These are phyloP conservation scores for Kurtzmaniella cleridarum DNA, from an alignment of 805 yeast species.

Conservation along the genomic window DNA sequence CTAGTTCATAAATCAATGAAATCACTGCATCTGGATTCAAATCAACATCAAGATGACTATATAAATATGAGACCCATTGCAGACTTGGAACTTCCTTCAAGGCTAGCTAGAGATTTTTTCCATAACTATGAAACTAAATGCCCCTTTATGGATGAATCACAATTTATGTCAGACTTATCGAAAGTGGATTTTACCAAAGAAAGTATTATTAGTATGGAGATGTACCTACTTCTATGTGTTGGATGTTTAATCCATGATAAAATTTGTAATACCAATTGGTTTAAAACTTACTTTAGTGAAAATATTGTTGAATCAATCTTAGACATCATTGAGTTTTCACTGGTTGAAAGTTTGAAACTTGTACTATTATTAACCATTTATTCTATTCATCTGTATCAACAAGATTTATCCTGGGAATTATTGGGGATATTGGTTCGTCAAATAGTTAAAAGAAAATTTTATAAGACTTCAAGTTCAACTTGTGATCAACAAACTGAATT, in stretches of 20 bases:
- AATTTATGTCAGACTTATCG: constrained; percentile 16
- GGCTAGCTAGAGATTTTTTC: constrained; percentile 29
- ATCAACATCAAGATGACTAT: constrained; percentile 23
- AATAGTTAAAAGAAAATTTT: constrained; percentile 17
- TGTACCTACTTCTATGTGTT: constrained; percentile 33
- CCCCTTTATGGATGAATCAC: constrained; percentile 26
- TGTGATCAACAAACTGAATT: constrained; percentile 1
- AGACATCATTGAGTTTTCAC: constrained; percentile 26
- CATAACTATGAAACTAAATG: constrained; percentile 31
- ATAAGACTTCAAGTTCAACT: constrained; percentile 6
- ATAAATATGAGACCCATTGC: constrained; percentile 29
- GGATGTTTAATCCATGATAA: constrained; percentile 35
- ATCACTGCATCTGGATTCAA: neutral
- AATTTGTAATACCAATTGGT: constrained; percentile 15
- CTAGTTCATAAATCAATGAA: neutral
- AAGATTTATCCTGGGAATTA: constrained; percentile 27
- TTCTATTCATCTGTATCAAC: constrained; percentile 23
- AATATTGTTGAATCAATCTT: constrained; percentile 26
- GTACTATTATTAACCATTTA: constrained; percentile 29
- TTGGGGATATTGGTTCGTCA: constrained; percentile 30
- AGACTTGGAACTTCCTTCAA: constrained; percentile 23
- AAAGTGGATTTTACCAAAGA: constrained; percentile 28
- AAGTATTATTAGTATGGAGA: constrained; percentile 31
- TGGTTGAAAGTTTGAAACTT: constrained; percentile 22
- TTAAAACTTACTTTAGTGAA: constrained; percentile 26